phyloP scores from a whole-genome alignment of 345 rosid genomes.

The Salix viminalis region DNA sequence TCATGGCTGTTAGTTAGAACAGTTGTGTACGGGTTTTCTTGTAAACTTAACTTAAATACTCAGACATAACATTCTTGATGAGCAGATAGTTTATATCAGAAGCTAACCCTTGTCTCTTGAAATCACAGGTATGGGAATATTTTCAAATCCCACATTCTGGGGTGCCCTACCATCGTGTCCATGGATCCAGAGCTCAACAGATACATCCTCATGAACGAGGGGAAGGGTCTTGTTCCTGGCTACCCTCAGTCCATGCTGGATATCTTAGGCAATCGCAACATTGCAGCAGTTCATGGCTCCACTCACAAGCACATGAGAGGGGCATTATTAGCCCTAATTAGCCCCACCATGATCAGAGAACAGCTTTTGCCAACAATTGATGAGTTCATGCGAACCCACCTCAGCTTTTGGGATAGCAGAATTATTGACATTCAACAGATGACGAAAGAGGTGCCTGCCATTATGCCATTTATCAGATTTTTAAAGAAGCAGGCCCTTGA shows the following conservation, averaged over 20 bases:
- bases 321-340: constrained; percentile 52
- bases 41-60: constrained; percentile 15
- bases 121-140: constrained; percentile 59
- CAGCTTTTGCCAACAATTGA: constrained; percentile 61
- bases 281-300: constrained; percentile 78
- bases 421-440: constrained; percentile 65
- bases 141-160: constrained; percentile 79
- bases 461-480: background rate
- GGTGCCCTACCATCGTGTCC: constrained; percentile 72
- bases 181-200: constrained; percentile 81
- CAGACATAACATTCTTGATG: background rate
- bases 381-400: constrained; percentile 50
- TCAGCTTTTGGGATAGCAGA: constrained; percentile 47
- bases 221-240: constrained; percentile 82
- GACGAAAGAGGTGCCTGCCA: constrained; percentile 56
- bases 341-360: constrained; percentile 53
- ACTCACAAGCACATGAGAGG: constrained; percentile 70
- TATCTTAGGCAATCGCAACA: constrained; percentile 65
- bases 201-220: constrained; percentile 73
- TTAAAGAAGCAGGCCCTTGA: background rate
- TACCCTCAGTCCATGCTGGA: constrained; percentile 87
- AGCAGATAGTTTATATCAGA: too few species aligned
- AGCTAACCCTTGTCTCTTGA: background rate
- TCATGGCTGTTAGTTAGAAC: constrained; percentile 3
- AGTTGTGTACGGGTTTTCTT: constrained; percentile 18